Conservation (phyloP, 768 basidiomycete genomes). For the Auricularia sp. region DNA sequence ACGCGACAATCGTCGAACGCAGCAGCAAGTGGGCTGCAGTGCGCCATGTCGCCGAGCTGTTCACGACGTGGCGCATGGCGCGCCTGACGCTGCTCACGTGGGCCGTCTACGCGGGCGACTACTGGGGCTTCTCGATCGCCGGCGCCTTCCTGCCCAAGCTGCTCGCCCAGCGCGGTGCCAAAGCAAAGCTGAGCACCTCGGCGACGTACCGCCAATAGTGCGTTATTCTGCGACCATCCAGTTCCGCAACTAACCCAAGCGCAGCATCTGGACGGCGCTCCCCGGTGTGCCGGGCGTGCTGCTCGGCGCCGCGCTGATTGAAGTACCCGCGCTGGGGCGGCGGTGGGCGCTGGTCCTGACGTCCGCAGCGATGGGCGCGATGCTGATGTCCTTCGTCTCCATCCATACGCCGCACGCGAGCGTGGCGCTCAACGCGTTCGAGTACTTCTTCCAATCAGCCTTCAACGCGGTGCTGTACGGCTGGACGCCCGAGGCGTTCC, state of each 20-base stretch:
- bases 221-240: conserved; percentile 10
- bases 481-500: neutral
- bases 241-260: conserved; percentile 49
- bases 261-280: conserved; percentile 14
- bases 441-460: neutral
- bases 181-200: neutral
- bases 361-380: neutral
- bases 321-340: conserved; percentile 40
- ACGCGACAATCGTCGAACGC: conserved; percentile 8
- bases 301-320: conserved; percentile 44
- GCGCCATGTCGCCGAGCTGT: conserved; percentile 48
- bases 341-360: conserved; percentile 35
- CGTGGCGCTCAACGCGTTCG: neutral
- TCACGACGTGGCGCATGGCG: conserved; percentile 54
- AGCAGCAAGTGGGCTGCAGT: conserved; percentile 13
- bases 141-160: neutral
- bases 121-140: conserved; percentile 40
- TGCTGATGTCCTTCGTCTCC: neutral
- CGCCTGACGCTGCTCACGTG: conserved; percentile 38
- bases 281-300: conserved; percentile 45
- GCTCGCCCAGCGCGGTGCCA: neutral
- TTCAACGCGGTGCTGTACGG: conserved; percentile 4
- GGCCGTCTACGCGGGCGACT: conserved; percentile 5
- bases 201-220: neutral
- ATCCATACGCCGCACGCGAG: neutral